Base-by-base conservation (phyloP, 1,284 basidiomycete genomes). In the Apiotrichum mycotoxinovorans region DNA sequence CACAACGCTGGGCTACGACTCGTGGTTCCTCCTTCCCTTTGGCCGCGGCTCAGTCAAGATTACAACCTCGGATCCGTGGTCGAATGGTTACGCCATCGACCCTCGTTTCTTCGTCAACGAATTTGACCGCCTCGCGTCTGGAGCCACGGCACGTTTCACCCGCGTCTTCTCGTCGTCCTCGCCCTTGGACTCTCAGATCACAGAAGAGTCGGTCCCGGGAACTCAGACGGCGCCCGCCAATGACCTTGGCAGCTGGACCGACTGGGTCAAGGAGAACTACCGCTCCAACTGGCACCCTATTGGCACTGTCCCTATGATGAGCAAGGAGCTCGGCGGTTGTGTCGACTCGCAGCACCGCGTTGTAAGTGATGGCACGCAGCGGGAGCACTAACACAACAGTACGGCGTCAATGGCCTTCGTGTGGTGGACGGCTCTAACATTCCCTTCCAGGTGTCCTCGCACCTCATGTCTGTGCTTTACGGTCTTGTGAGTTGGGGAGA, bases 251-350 rank as follows among this genome's bases (percentile, higher is more conserved):
- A 50, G 61, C 17, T 80, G 79, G 79, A 57, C 58, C n/a, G 57
- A 50, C 1, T 80, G 76, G 76, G 66, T 70, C 34, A 54, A 65
- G 37, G 40, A 58, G 23, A 72, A 58, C 54, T 75, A 59, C 58
- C 59, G 67, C 42, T 69, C 58, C 51, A 68, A 66, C 63, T 73
- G 63, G 61, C 76, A 76, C 70, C 84, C 84, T 5, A 78, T 86
- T 44, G 84, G 82, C 0, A 86, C 84, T 0, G 80, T 80, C 2
- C 75, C 84, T 4, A 85, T 87, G 84, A 85, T 85, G 81, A 75
- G 72, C 40, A 75, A 79, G 34, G 78, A 77, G 2, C 76, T 84
- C 5, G 85, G 85, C 30, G 86, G 85, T 67, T 72, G 69, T 59
- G 80, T 78, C 9, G 78, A 77, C 61, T 81, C 80, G 22, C 80